These are phyloP conservation scores for Entonaema liquescens DNA, from an alignment of 495 filamentous ascomycete species.

Conservation along the genomic window DNA sequence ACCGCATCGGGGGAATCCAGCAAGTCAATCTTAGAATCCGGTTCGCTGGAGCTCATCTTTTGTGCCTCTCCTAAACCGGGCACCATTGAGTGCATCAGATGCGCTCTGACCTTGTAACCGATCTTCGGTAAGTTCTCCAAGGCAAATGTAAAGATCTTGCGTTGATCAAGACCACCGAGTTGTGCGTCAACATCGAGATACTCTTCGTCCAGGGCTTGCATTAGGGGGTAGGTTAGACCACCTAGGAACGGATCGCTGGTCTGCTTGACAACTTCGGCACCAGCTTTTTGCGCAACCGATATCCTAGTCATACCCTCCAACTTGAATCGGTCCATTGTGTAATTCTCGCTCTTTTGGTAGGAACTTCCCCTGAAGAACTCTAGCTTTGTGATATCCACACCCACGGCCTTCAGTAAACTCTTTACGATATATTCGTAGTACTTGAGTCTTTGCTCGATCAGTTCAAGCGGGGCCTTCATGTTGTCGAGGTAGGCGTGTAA, in stretches of 20 bases:
- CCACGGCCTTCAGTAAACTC: constrained; percentile 71
- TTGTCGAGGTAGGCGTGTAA: constrained; percentile 83
- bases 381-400: constrained; percentile 79
- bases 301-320: constrained; percentile 64
- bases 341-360: constrained; percentile 77
- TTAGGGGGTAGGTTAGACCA: constrained; percentile 85
- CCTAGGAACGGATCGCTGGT: constrained; percentile 74
- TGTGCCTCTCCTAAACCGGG: constrained; percentile 77
- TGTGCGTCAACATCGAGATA: constrained; percentile 86
- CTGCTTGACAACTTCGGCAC: constrained; percentile 94
- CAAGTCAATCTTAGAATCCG: constrained; percentile 89
- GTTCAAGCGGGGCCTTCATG: constrained; percentile 84
- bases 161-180: constrained; percentile 82
- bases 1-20: constrained; percentile 78
- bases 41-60: constrained; percentile 72
- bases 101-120: constrained; percentile 76
- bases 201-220: constrained; percentile 93
- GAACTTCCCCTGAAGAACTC: constrained; percentile 84
- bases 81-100: constrained; percentile 92
- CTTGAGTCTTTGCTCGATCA: constrained; percentile 79
- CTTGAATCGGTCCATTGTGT: constrained; percentile 81
- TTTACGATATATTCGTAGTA: constrained; percentile 77
- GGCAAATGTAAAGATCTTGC: constrained; percentile 87
- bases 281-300: constrained; percentile 83
- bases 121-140: constrained; percentile 77